Evolutionary conservation across 148 eudicot genomes (phyloP).

Genomic region (Heliosperma pusillum): DNA sequence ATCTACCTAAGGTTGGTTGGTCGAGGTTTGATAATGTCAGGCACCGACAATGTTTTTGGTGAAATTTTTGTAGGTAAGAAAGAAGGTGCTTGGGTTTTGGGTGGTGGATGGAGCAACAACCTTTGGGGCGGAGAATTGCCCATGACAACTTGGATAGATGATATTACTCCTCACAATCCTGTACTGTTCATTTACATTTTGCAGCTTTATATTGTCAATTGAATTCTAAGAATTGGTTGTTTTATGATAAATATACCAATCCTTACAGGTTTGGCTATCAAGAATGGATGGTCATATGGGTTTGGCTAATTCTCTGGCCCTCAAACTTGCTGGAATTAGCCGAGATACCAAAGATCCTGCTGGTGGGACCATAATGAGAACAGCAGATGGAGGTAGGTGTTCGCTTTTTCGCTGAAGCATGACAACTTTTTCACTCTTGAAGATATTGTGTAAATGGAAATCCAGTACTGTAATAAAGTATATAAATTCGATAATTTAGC

Average conservation of each 20-base stretch:
- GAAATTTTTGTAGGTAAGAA: slow-evolving; percentile 49
- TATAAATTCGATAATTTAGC: neutral
- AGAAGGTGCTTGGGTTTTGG: slow-evolving; percentile 80
- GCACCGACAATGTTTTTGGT: neutral
- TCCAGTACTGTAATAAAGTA: neutral
- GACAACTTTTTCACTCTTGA: neutral
- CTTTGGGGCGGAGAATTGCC: slow-evolving; percentile 97
- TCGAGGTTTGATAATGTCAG: neutral
- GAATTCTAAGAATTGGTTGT: neutral
- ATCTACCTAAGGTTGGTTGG: neutral
- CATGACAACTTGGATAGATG: slow-evolving; percentile 81
- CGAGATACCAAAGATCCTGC: slow-evolving; percentile 58
- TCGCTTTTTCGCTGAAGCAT: neutral
- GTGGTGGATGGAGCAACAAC: slow-evolving; percentile 96
- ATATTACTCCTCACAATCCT: slow-evolving; percentile 77
- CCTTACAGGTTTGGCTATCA: slow-evolving; percentile 70
- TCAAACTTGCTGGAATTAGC: slow-evolving; percentile 64
- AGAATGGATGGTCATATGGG: slow-evolving; percentile 99
- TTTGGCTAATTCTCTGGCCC: slow-evolving; percentile 84
- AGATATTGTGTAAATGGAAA: neutral
- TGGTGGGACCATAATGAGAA: slow-evolving; percentile 65
- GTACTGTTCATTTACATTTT: slow-evolving; percentile 34
- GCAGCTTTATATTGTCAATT: slow-evolving; percentile 8
- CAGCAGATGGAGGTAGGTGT: slow-evolving; percentile 52
- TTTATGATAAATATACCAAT: slow-evolving; percentile 6